Conservation (phyloP, 768 basidiomycete species). For the Fibroporia radiculosa region DNA sequence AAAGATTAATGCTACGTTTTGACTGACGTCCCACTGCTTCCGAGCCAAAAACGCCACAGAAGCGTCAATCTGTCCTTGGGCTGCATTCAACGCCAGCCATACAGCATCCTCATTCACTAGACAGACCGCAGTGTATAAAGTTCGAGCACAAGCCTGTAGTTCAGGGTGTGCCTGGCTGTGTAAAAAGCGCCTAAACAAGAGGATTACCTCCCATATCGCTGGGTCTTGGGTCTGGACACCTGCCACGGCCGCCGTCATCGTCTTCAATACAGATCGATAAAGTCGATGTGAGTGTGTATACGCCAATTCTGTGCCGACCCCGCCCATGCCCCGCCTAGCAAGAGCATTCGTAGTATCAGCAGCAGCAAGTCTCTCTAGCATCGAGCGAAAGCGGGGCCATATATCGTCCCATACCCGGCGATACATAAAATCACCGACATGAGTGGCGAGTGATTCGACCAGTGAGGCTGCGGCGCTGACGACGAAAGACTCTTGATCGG, state of each 20-base stretch:
- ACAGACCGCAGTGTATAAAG: constrained; percentile 55
- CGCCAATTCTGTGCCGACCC: constrained; percentile 57
- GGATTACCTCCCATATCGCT: constrained; percentile 73
- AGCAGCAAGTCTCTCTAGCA: constrained; percentile 54
- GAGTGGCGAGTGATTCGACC: constrained; percentile 59
- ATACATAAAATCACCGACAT: constrained; percentile 83
- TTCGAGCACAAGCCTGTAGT: constrained; percentile 57
- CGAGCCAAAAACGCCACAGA: constrained; percentile 45
- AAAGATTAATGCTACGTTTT: constrained; percentile 25
- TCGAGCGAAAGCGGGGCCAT: constrained; percentile 73
- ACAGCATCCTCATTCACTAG: constrained; percentile 70
- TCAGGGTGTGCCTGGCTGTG: constrained; percentile 60
- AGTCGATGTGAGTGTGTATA: constrained; percentile 79
- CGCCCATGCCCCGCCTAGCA: constrained; percentile 41
- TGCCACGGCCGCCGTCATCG: constrained; percentile 59
- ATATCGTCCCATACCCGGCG: constrained; percentile 84
- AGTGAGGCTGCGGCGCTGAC: constrained; percentile 67
- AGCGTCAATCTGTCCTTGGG: constrained; percentile 34
- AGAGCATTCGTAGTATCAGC: constrained; percentile 65
- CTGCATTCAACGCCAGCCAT: constrained; percentile 68
- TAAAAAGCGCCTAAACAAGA: constrained; percentile 74
- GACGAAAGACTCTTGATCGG: constrained; percentile 70
- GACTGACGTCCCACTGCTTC: constrained; percentile 54
- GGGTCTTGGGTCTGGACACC: constrained; percentile 65
- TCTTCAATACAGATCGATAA: constrained; percentile 67